phyloP scores from a whole-genome alignment of 2,329 filamentous ascomycete genomes.

The Diaporthe helianthi region DNA sequence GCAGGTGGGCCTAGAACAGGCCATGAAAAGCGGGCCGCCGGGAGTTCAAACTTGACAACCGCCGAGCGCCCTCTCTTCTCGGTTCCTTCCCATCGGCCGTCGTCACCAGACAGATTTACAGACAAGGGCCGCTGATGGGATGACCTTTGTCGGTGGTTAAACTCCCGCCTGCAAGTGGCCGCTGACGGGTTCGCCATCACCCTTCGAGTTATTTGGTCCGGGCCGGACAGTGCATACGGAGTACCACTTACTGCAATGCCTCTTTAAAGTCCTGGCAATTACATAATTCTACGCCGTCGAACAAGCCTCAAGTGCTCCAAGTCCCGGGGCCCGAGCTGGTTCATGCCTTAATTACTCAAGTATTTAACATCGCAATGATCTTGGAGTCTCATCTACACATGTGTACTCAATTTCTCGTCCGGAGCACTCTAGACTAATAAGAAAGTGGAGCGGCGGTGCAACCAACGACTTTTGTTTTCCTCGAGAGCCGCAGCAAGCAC shows the following conservation, averaged over 20 bases:
- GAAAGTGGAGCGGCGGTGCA: slow-evolving; percentile 16
- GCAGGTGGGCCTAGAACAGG: slow-evolving; percentile 25
- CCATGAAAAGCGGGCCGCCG: slow-evolving; percentile 22
- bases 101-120: slow-evolving; percentile 5
- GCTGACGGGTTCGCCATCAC: too few species aligned
- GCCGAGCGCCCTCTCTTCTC: not conserved
- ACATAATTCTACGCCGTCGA: not conserved
- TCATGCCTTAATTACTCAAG: too few species aligned
- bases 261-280: not conserved
- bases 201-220: too few species aligned
- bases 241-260: not conserved
- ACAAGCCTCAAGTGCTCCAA: slow-evolving; percentile 5
- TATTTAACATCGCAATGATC: too few species aligned
- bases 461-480: slow-evolving; percentile 1
- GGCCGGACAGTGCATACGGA: not conserved
- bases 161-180: not conserved
- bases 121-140: not conserved
- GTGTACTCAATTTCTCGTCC: too few species aligned
- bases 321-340: too few species aligned
- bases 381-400: too few species aligned
- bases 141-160: not conserved
- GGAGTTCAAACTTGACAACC: slow-evolving; percentile 23
- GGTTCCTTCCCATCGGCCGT: not conserved
- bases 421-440: too few species aligned
- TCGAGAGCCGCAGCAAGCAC: slow-evolving; percentile 11